These are phyloP conservation scores for Hygrocybe coccinea DNA, from an alignment of 768 basidiomycete species.

Conservation along the genomic window DNA sequence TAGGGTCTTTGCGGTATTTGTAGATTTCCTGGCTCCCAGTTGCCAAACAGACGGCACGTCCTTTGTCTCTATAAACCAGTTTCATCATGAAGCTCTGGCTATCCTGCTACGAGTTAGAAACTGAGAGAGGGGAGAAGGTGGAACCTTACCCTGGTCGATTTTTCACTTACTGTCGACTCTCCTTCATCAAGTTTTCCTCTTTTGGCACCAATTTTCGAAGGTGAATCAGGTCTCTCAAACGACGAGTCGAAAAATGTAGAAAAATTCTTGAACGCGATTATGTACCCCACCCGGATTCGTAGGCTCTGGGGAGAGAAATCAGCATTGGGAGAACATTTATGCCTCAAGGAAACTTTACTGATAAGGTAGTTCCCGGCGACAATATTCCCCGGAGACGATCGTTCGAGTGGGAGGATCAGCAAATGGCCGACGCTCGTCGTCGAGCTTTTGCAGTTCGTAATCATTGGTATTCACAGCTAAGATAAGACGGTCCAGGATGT, in stretches of 20 bases:
- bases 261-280: background rate
- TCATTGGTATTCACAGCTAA: conserved; percentile 6
- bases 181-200: conserved; percentile 9
- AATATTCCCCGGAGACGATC: conserved; percentile 18
- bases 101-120: conserved; percentile 11
- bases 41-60: conserved; percentile 18
- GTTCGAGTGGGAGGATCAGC: conserved; percentile 11
- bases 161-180: conserved; percentile 7
- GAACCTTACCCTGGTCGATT: conserved; percentile 14
- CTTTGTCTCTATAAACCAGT: conserved; percentile 18
- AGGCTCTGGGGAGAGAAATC: conserved; percentile 16
- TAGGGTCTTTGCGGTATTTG: conserved; percentile 15
- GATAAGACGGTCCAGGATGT: too few relatives aligned
- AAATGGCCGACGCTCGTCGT: background rate
- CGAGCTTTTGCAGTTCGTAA: conserved; percentile 13
- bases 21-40: conserved; percentile 12
- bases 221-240: background rate
- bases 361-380: conserved; percentile 17
- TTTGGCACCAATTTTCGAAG: too few relatives aligned
- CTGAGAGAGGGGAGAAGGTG: conserved; percentile 9
- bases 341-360: conserved; percentile 12
- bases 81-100: conserved; percentile 17
- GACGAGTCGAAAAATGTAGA: conserved; percentile 10
- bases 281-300: conserved; percentile 11
- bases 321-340: conserved; percentile 11